These are phyloP conservation scores for Capsicum rhomboideum DNA, from an alignment of 257 asterid genomes.

Conservation along the genomic window DNA sequence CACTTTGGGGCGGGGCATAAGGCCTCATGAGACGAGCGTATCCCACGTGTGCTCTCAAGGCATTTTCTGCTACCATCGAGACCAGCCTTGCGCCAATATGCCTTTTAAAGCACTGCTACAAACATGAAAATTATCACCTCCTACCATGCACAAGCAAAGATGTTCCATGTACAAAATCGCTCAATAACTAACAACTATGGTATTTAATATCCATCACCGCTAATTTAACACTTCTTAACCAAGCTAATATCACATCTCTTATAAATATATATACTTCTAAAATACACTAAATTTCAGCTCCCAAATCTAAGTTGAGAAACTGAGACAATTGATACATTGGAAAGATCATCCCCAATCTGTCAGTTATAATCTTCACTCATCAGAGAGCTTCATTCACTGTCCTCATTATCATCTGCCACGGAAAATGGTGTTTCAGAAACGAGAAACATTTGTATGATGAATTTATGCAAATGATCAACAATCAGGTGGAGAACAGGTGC, in stretches of 20 bases:
- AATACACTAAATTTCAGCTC: background rate
- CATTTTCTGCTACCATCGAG: background rate
- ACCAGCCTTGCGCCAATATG: background rate
- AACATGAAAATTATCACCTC: background rate
- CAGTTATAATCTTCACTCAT: background rate
- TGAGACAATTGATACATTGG: background rate
- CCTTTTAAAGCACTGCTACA: background rate
- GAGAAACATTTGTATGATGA: background rate
- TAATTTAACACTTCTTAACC: background rate
- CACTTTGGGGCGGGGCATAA: background rate
- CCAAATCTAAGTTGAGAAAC: background rate
- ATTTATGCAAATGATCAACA: background rate
- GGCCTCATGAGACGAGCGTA: background rate
- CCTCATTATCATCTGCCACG: conserved; percentile 50
- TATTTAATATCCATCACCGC: background rate
- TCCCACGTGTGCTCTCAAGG: background rate
- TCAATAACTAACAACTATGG: background rate
- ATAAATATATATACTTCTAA: background rate
- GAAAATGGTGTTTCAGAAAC: background rate
- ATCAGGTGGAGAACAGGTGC: background rate
- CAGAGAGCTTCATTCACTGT: conserved; percentile 41
- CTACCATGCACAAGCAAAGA: background rate
- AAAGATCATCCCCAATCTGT: background rate
- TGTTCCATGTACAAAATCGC: background rate
- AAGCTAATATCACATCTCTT: background rate